phyloP scores from a whole-genome alignment of 495 filamentous ascomycete species.

The Daldinia loculata region DNA sequence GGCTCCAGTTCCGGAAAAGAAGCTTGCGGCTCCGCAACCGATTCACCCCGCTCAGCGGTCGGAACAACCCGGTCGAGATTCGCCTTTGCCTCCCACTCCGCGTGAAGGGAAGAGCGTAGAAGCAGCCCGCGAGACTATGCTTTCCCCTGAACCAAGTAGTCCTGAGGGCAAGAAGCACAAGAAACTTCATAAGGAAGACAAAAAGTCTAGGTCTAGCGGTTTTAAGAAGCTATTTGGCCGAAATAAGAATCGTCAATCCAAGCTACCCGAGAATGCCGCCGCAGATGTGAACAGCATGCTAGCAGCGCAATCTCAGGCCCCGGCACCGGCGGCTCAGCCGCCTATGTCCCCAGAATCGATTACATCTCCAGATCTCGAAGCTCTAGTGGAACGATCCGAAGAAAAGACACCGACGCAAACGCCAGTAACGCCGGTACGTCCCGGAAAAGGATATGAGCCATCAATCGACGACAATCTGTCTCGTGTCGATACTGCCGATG shows the following conservation, averaged over 20 bases:
- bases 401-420: slow-evolving; percentile 47
- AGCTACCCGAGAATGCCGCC: slow-evolving; percentile 58
- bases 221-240: slow-evolving; percentile 72
- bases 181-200: slow-evolving; percentile 66
- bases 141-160: slow-evolving; percentile 56
- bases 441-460: slow-evolving; percentile 57
- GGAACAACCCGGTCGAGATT: slow-evolving; percentile 45
- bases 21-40: slow-evolving; percentile 45
- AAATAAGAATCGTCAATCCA: slow-evolving; percentile 63
- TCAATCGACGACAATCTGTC: slow-evolving; percentile 65
- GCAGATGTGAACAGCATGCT: slow-evolving; percentile 51
- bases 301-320: slow-evolving; percentile 30
- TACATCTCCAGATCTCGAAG: slow-evolving; percentile 37
- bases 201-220: slow-evolving; percentile 54
- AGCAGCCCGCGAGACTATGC: slow-evolving; percentile 51
- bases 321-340: slow-evolving; percentile 29
- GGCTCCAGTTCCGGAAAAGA: slow-evolving; percentile 45
- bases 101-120: slow-evolving; percentile 52
- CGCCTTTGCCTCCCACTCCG: slow-evolving; percentile 51
- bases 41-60: slow-evolving; percentile 51
- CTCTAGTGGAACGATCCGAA: slow-evolving; percentile 46
- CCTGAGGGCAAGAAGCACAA: slow-evolving; percentile 58
- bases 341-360: slow-evolving; percentile 44
- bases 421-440: slow-evolving; percentile 29
- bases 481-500: slow-evolving; percentile 71